Percentiles rank a stretch among this genome's conserved stretches.
phyloP scores from a whole-genome alignment of 192 early-diverging fungal genomes.

The Gaertneriomyces semiglobifer region DNA sequence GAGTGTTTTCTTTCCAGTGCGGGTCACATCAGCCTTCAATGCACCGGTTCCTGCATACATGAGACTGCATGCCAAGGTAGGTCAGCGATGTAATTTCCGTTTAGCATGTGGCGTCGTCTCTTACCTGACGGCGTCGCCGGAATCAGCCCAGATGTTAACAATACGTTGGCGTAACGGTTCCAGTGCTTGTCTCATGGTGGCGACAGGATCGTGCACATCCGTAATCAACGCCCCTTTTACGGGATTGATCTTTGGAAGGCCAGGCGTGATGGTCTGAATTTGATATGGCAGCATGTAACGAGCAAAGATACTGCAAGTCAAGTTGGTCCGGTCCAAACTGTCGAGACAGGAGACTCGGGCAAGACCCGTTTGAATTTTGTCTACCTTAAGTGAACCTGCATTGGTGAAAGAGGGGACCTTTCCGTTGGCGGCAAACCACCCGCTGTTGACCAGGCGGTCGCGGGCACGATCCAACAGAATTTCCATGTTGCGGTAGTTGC shows the following conservation, averaged over 20 bases:
- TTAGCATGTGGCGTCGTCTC: too few species aligned
- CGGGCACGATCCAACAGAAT: conserved; percentile 47
- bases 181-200: conserved; percentile 27
- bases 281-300: conserved; percentile 47
- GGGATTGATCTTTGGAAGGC: conserved; percentile 16
- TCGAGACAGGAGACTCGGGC: conserved; percentile 53
- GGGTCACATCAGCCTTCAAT: conserved; percentile 49
- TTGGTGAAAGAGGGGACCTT: conserved; percentile 34
- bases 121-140: conserved; percentile 47
- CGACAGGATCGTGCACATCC: conserved; percentile 39
- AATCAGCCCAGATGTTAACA: conserved; percentile 54
- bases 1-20: conserved; percentile 42
- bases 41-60: conserved; percentile 58
- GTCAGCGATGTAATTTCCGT: too few species aligned
- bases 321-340: conserved; percentile 55
- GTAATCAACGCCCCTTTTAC: conserved; percentile 31
- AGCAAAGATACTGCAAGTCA: conserved; percentile 51
- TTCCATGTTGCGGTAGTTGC: conserved; percentile 51
- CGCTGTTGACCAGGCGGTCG: conserved; percentile 40
- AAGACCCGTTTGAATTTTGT: conserved; percentile 47
- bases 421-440: conserved; percentile 49
- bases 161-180: conserved; percentile 12
- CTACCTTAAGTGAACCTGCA: conserved; percentile 4
- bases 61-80: conserved; percentile 9
- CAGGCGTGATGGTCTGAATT: conserved; percentile 36